Conservation (phyloP, 208 protist species). For the Crithidia acanthocephali region DNA sequence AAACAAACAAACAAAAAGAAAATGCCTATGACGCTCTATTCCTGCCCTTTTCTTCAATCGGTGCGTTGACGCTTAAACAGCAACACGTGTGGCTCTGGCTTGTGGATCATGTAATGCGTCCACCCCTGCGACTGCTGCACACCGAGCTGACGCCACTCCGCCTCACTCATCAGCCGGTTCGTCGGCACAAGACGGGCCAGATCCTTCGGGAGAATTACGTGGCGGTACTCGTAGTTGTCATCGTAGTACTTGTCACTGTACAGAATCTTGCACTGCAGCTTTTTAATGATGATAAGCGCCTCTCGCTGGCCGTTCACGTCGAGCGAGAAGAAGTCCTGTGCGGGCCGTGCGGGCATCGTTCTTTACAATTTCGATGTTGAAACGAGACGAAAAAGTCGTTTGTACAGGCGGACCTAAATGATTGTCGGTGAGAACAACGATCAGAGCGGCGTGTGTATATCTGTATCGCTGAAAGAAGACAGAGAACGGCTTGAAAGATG, state of each 20-base stretch:
- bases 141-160: conserved; percentile 97
- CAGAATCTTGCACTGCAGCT: conserved; percentile 89
- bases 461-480: too few species aligned
- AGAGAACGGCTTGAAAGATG: too few species aligned
- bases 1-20: too few species aligned
- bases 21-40: too few species aligned
- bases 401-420: not conserved
- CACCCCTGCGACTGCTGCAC: conserved; percentile 98
- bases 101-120: conserved; percentile 98
- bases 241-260: conserved; percentile 98
- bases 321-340: conserved; percentile 83
- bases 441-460: too few species aligned
- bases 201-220: conserved; percentile 98
- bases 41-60: conserved; percentile 19
- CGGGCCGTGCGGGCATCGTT: conserved; percentile 41
- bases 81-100: conserved; percentile 97
- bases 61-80: conserved; percentile 93
- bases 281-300: conserved; percentile 76
- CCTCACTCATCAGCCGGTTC: conserved; percentile 93
- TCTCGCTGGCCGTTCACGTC: conserved; percentile 76
- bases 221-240: conserved; percentile 96
- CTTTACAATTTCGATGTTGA: not conserved
- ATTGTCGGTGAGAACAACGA: too few species aligned
- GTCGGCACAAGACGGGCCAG: conserved; percentile 93
- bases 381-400: not conserved